Base-by-base conservation (phyloP, 164 flowering plant genomes). In the Magnolia sinica region DNA sequence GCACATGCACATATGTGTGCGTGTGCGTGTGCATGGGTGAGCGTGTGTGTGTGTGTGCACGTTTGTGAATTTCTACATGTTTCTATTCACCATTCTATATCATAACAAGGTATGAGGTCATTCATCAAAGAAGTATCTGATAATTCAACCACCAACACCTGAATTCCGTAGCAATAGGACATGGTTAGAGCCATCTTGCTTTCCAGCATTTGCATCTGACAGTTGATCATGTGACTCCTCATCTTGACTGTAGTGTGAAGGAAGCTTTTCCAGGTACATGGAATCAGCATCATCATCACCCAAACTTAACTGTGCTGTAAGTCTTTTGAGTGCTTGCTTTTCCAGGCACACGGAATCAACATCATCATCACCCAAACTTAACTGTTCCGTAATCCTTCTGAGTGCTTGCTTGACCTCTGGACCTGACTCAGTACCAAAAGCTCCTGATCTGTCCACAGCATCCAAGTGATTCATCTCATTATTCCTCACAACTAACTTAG, bases 281-380 rank as follows among this genome's bases (percentile, higher is more conserved):
- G 68, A 64, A 20, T 81, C 16, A 55, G 68, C 16, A 45, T 72
- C 84, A 72, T 89, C 89, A 22, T 87, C 90, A 71, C 83, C 79
- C 79, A 94, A 79, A 83, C 93, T 90, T 71, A 94, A 80, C 79
- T 91, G 91, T 78, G 86, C 86, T 86, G 87, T 83, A 73, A 89
- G 81, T 84, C 79, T 82, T 63, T 83, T 77, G 70, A 91, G 68
- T 72, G 85, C 92, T 64, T 89, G 84, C 74, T 37, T 84, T 7
- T 77, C 87, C 64, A 82, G 29, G 73, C 49, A 70, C 5, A 70
- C 8, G 22, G 58, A 70, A 20, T 80, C 16, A 45, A 55, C 61
- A 14, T 72, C 84, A 72, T 89, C 89, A 27, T 88, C 90, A 71
- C 84, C 79, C 79, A 94, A 79, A 84, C 93, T 91, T 71, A 94